Evolutionary conservation across 176 grass and related monocot species (phyloP), one percentile per base, ranked within the genome.

Genomic region (Triticum turgidum): DNA sequence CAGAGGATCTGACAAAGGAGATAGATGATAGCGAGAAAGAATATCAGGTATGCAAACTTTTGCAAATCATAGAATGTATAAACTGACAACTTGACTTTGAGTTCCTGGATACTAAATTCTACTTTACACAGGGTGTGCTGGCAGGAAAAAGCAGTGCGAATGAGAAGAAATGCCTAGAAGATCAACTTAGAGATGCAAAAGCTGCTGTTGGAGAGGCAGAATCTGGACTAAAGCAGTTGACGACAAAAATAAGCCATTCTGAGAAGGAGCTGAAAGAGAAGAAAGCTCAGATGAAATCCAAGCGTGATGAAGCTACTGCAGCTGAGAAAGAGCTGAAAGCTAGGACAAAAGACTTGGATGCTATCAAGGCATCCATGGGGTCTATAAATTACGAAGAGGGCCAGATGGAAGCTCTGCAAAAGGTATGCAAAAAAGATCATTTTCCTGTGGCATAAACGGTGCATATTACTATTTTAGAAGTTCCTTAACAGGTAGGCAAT

Each of bases 121-220:
- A 58, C 68, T 91, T 73, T 86, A 25, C 41, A 4, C 77, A 99
- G 97, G 94, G 97, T 88, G 92, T 99, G 82, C 68, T 99, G 87
- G 94, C 94, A 47, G 97, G 97, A 71, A 99, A 99, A 86, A 99
- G 87, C 45, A 99, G 83, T 25, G 90, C 88, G 61, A 91, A 91
- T 13, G 94, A 99, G 22, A 93, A 99, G 85, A 99, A 99, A 89
- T 99, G 97, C 73, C 82, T 99, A 68, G 97, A 96, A 92, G 97
- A 96, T 92, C 97, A 99, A 91, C 89, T 99, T 62, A 92, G 97
- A 71, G 97, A 99, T 83, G 97, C 94, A 80, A 99, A 94, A 93
- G 92, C 97, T 91, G 93, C 84, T 29, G 94, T 92, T 93, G 97
- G 97, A 63, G 90, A 94, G 67, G 84, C 90, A 66, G 87, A 96